Evolutionary conservation across 2,329 filamentous ascomycete species (phyloP).

Genomic region (Epichloe uncinata): DNA sequence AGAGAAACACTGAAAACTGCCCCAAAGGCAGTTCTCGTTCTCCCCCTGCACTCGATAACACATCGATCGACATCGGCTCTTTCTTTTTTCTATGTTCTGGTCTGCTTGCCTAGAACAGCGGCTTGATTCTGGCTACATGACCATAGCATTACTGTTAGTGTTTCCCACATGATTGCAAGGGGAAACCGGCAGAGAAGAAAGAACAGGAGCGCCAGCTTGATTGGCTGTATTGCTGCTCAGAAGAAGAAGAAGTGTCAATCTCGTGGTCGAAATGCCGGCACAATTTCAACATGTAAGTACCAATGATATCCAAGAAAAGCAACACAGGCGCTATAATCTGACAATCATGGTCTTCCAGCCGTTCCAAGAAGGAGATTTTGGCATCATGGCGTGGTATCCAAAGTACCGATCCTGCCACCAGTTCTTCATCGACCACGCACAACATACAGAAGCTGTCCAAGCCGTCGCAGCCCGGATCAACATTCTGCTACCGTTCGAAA

Average conservation of each 20-base stretch:
- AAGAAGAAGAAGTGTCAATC: not conserved
- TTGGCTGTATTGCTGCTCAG: not conserved
- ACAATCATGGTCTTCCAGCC: conserved; percentile 14
- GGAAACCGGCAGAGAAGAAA: not conserved
- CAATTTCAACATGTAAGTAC: conserved; percentile 11
- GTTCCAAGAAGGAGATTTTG: conserved; percentile 42
- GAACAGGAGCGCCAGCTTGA: not conserved
- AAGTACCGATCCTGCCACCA: conserved; percentile 79
- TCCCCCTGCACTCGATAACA: not conserved
- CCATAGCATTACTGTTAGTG: not conserved
- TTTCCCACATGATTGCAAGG: not conserved
- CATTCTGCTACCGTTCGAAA: conserved; percentile 80
- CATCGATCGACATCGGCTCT: not conserved
- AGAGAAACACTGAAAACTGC: not conserved
- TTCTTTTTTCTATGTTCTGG: not conserved
- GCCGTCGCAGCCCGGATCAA: conserved; percentile 84
- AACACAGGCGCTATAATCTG: not conserved
- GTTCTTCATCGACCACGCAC: conserved; percentile 85
- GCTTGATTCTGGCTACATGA: not conserved
- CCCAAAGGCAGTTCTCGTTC: not conserved
- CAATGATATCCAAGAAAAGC: not conserved
- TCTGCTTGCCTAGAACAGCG: not conserved
- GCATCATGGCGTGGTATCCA: conserved; percentile 87
- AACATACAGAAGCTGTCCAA: conserved; percentile 71
- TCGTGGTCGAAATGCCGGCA: conserved; percentile 7